phyloP scores from a whole-genome alignment of 2,329 filamentous ascomycete genomes.

The Ascochyta fabae region DNA sequence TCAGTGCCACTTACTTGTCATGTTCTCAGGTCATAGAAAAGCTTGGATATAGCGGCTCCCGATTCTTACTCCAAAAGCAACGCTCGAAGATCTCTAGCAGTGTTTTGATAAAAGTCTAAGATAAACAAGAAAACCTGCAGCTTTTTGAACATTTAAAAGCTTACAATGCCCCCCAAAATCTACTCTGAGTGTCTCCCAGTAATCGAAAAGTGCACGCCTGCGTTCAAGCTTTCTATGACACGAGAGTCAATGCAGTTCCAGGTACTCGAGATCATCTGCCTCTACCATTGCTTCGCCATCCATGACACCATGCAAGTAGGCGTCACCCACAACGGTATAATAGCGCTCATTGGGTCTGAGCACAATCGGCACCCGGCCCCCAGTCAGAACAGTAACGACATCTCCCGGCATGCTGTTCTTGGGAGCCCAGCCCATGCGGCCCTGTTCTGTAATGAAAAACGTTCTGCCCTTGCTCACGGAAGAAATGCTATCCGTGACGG shows the following conservation, averaged over 20 bases:
- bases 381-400: conserved; percentile 1
- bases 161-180: too few relatives aligned
- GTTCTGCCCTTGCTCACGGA: conserved; percentile 9
- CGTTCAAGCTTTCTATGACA: too few relatives aligned
- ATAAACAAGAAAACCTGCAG: too few relatives aligned
- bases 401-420: conserved; percentile 3
- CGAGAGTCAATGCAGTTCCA: neutral
- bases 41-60: too few relatives aligned
- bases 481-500: conserved; percentile 2
- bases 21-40: too few relatives aligned
- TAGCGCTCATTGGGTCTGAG: neutral
- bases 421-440: conserved; percentile 4
- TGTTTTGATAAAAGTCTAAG: too few relatives aligned
- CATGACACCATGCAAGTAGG: conserved; percentile 13
- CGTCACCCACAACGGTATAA: conserved; percentile 3
- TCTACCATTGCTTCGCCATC: conserved; percentile 1
- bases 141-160: too few relatives aligned
- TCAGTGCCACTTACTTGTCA: too few relatives aligned
- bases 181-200: neutral
- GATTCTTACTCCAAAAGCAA: too few relatives aligned
- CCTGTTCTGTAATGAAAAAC: neutral
- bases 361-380: conserved; percentile 1
- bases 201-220: neutral
- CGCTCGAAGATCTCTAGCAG: too few relatives aligned
- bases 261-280: neutral